A percentile compares a stretch with the other conserved stretches of the same genome.
Evolutionary conservation across 352 stramenopile genomes (phyloP).

Genomic region (Phytopythium oedochilum): DNA sequence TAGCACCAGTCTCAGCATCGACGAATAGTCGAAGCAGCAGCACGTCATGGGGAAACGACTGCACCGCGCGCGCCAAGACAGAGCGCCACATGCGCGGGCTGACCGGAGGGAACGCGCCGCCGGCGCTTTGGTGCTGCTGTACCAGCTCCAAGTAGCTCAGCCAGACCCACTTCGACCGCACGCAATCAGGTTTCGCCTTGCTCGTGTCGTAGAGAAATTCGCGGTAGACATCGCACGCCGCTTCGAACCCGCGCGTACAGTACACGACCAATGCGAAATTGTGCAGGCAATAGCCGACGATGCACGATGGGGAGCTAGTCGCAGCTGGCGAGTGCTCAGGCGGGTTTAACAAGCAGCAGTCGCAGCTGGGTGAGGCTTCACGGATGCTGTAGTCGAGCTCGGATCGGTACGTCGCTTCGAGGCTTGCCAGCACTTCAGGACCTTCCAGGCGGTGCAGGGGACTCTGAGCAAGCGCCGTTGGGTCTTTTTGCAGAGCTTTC

Average conservation of each 20-base stretch:
- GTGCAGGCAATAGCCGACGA: constrained; percentile 46
- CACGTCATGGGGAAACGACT: constrained; percentile 32
- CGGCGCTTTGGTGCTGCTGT: constrained; percentile 39
- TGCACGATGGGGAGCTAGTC: not conserved
- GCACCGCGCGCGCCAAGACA: constrained; percentile 28
- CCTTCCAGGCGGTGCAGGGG: constrained; percentile 13
- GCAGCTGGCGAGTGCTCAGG: not conserved
- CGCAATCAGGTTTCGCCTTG: constrained; percentile 12
- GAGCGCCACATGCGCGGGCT: constrained; percentile 52
- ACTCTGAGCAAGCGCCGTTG: constrained; percentile 1
- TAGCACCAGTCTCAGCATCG: constrained; percentile 64
- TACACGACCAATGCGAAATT: constrained; percentile 65
- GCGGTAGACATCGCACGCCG: constrained; percentile 40
- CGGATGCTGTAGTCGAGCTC: not conserved
- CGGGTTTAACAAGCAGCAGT: not conserved
- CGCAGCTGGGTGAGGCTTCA: not conserved
- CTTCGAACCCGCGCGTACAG: constrained; percentile 38
- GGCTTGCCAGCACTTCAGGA: not conserved
- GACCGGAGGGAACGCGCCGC: constrained; percentile 22
- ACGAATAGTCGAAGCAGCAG: constrained; percentile 69
- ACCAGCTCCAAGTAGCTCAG: constrained; percentile 52
- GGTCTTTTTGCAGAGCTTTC: constrained; percentile 29
- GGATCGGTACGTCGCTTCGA: constrained; percentile 1
- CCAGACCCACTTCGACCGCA: constrained; percentile 24
- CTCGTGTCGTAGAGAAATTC: constrained; percentile 7